These are phyloP conservation scores for Podospora sp. DNA, from an alignment of 495 filamentous ascomycete species.

Conservation along the genomic window DNA sequence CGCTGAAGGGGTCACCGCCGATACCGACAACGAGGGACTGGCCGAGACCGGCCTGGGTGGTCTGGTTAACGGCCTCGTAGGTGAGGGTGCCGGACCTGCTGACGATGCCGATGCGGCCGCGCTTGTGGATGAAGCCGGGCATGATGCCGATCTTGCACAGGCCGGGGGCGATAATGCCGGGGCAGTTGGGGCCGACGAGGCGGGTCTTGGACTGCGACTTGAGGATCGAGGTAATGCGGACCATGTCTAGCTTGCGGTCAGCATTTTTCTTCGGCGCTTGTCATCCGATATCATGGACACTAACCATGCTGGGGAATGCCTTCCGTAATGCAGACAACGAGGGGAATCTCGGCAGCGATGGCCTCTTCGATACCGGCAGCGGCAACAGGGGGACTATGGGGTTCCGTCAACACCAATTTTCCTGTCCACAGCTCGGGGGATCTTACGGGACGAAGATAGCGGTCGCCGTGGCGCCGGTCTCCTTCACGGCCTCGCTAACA, in stretches of 20 bases:
- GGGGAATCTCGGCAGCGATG: constrained; percentile 84
- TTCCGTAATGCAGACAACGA: constrained; percentile 98
- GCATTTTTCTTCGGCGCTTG: neutral
- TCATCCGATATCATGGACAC: constrained; percentile 26
- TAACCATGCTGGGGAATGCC: constrained; percentile 95
- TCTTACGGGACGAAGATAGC: constrained; percentile 96
- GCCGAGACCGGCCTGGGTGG: constrained; percentile 91
- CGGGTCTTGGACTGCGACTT: constrained; percentile 98
- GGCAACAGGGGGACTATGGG: constrained; percentile 79
- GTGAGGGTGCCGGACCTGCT: constrained; percentile 97
- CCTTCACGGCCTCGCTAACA: constrained; percentile 85
- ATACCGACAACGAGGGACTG: constrained; percentile 99
- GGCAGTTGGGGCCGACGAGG: constrained; percentile 96
- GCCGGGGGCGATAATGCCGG: constrained; percentile 93
- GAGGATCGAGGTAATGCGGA: constrained; percentile 96
- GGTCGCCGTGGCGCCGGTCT: constrained; percentile 86
- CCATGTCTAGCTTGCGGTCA: constrained; percentile 73
- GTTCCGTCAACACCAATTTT: constrained; percentile 11
- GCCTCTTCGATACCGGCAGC: constrained; percentile 97
- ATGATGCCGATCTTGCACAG: constrained; percentile 99
- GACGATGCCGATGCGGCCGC: constrained; percentile 96
- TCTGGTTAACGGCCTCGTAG: constrained; percentile 99
- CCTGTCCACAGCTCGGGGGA: neutral
- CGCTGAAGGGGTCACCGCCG: constrained; percentile 97
- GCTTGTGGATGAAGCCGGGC: constrained; percentile 99